Base-by-base conservation (phyloP, 2,329 filamentous ascomycete genomes). In the Colletotrichum tabaci region DNA sequence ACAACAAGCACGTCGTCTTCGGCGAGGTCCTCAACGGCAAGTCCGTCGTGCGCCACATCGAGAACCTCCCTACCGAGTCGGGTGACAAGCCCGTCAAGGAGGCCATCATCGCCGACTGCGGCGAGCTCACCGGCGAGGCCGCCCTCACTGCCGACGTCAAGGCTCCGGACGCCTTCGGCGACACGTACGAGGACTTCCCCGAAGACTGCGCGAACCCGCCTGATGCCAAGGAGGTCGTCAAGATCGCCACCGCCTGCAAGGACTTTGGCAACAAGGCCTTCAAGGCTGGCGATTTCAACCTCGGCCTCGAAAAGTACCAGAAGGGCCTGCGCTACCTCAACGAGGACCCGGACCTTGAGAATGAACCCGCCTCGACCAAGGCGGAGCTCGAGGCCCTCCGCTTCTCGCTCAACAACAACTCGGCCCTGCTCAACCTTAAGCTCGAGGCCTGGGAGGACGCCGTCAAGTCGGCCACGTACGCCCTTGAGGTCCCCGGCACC, bases 1-100 rank as follows among this genome's bases (percentile, higher is more conserved):
- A 99, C 82, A 91, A 91, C 81, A 99, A 99, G 88, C 96, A 99
- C 84, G 96, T 98, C 57, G 95, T 99, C 30, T 99, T 98, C 77
- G 96, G 96, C 74, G 93, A 98, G 81, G 96, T 98, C 67, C 89
- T 98, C 79, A 93, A 92, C 73, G 96, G 96, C 79, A 98, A 98
- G 88, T 95, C 94, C 73, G 86, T 98, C 47, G 90, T 98, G 44
- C 93, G 96, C 74, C 91, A 95, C 81, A 91, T 98, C 78, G 96
- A 99, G 85, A 96, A 96, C 82, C 86, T 94, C 73, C 87, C 87
- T 64, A 96, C 93, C 2, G 87, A 92, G 75, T 84, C 88, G 38
- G 89, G 88, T 77, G 96, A 98, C 86, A 96, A 95, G 84, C 95
- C 95, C 38, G 80, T 79, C 61, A 87, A 90, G 74, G 93, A 95